Evolutionary conservation across 768 basidiomycete genomes (phyloP).

Genomic region (Omphalotus guepiniiformis): DNA sequence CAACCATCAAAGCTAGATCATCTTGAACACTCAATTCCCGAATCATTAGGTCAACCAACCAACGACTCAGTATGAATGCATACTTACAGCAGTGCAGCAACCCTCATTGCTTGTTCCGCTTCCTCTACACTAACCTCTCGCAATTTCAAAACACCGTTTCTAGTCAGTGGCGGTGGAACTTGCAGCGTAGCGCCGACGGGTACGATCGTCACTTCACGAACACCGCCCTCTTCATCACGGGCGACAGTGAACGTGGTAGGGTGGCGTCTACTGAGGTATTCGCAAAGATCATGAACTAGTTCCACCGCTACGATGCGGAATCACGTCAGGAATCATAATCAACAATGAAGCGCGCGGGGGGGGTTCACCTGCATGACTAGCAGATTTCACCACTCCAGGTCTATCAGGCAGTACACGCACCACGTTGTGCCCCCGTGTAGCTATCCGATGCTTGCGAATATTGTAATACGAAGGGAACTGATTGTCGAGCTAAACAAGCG

Average conservation of each 20-base stretch:
- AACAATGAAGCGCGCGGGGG: slow-evolving; percentile 31
- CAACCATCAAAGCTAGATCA: slow-evolving; percentile 56
- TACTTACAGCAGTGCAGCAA: slow-evolving; percentile 59
- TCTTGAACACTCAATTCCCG: slow-evolving; percentile 44
- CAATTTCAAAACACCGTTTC: slow-evolving; percentile 16
- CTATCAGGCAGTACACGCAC: slow-evolving; percentile 48
- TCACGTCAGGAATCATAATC: background rate
- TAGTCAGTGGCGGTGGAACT: slow-evolving; percentile 38
- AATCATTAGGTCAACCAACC: background rate
- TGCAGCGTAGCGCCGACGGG: slow-evolving; percentile 47
- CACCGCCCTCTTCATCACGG: slow-evolving; percentile 32
- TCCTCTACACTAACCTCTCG: slow-evolving; percentile 17
- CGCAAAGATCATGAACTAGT: slow-evolving; percentile 62
- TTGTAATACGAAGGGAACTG: slow-evolving; percentile 50
- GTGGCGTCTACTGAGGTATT: slow-evolving; percentile 61
- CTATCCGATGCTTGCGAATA: slow-evolving; percentile 55
- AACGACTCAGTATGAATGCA: background rate
- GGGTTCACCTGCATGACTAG: slow-evolving; percentile 25
- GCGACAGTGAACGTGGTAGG: slow-evolving; percentile 50
- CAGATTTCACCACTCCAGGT: slow-evolving; percentile 18
- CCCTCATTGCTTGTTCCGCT: slow-evolving; percentile 52
- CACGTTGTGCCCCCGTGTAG: slow-evolving; percentile 43
- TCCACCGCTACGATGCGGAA: slow-evolving; percentile 46
- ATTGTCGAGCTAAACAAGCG: slow-evolving; percentile 46
- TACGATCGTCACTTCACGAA: slow-evolving; percentile 48